phyloP scores from a whole-genome alignment of 106 monocot species.

The Allium fistulosum region DNA sequence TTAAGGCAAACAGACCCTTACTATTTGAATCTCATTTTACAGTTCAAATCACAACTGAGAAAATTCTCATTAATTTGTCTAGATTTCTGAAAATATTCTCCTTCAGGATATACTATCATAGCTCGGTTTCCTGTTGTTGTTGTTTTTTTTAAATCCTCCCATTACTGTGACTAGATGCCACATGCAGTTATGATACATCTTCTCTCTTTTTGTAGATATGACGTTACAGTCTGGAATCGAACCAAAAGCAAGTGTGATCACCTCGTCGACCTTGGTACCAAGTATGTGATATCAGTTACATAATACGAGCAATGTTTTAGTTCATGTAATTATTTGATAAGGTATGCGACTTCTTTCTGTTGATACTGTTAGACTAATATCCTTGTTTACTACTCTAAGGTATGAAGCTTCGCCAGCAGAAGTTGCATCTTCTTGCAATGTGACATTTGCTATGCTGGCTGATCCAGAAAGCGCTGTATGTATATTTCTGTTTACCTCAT shows the following conservation, averaged over 20 bases:
- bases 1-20: too few species aligned
- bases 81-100: too few species aligned
- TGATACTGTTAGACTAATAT: neutral
- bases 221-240: slow-evolving; percentile 92
- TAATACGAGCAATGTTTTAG: neutral
- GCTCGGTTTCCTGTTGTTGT: too few species aligned
- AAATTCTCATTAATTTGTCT: too few species aligned
- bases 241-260: slow-evolving; percentile 86
- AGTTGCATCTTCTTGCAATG: slow-evolving; percentile 80
- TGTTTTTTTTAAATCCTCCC: too few species aligned
- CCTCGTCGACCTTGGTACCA: slow-evolving; percentile 71
- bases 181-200: neutral
- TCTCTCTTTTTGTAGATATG: slow-evolving; percentile 39
- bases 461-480: slow-evolving; percentile 86
- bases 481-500: slow-evolving; percentile 1
- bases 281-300: slow-evolving; percentile 34
- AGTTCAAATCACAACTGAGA: too few species aligned
- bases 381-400: slow-evolving; percentile 18
- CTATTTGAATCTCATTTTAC: too few species aligned
- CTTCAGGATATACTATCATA: too few species aligned
- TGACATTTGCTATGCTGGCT: slow-evolving; percentile 96
- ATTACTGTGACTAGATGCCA: too few species aligned
- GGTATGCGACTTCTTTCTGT: neutral
- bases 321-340: neutral
- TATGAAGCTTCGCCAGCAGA: slow-evolving; percentile 68